A percentile compares a stretch with the other conserved stretches of the same genome.
These are phyloP conservation scores for Fusarium staphyleae DNA, from an alignment of 2,329 filamentous ascomycete genomes.

Conservation along the genomic window DNA sequence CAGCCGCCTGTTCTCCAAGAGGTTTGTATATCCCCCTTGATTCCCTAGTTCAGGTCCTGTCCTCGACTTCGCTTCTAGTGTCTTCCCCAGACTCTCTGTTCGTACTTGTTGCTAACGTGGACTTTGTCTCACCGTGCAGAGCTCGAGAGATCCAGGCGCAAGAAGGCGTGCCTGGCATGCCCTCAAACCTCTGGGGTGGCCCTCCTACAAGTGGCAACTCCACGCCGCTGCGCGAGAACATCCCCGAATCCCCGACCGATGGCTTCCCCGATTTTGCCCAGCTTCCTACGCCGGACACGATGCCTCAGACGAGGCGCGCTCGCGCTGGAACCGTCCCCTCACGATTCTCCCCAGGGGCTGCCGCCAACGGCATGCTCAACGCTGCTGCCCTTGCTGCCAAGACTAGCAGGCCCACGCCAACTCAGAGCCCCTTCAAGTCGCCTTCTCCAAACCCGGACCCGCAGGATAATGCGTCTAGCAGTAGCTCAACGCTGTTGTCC, in stretches of 20 bases:
- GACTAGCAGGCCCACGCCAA: constrained; percentile 83
- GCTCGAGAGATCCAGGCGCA: constrained; percentile 97
- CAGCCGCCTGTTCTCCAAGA: constrained; percentile 85
- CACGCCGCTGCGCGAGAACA: constrained; percentile 94
- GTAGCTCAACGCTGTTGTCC: constrained; percentile 78
- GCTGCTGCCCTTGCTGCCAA: constrained; percentile 71
- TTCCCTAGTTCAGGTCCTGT: not conserved
- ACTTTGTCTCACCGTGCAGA: constrained; percentile 55
- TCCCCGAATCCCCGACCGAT: constrained; percentile 95
- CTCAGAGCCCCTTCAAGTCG: constrained; percentile 83
- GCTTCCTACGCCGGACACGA: constrained; percentile 69
- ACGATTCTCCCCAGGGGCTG: constrained; percentile 81
- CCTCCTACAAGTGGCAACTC: constrained; percentile 96
- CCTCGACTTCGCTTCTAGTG: constrained; percentile 13
- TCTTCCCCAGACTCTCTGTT: not conserved
- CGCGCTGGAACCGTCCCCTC: constrained; percentile 97
- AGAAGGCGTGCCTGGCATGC: constrained; percentile 78
- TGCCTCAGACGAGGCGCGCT: constrained; percentile 77
- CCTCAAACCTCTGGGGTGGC: constrained; percentile 85
- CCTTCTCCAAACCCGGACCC: constrained; percentile 62
- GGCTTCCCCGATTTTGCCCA: constrained; percentile 91
- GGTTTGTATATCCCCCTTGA: constrained; percentile 64
- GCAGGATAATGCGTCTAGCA: constrained; percentile 52
- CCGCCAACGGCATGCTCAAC: constrained; percentile 64
- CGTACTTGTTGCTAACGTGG: constrained; percentile 21